Conservation (phyloP, 129 eudicot species). For the Chrysanthemum seticuspe region DNA sequence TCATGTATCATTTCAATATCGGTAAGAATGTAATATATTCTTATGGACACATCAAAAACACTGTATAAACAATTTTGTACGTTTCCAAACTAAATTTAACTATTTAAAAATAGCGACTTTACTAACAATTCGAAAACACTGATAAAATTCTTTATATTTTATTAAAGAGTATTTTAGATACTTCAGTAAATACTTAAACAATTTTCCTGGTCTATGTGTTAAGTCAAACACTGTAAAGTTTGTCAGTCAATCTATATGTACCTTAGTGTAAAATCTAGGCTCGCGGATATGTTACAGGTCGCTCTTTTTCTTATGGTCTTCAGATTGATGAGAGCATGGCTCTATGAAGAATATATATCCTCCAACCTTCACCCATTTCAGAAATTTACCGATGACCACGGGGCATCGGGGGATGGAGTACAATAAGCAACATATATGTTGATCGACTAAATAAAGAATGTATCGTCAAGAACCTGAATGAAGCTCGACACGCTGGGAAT, state of each 20-base stretch:
- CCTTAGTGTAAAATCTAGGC: slow-evolving; percentile 95
- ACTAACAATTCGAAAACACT: neutral
- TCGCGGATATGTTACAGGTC: slow-evolving; percentile 81
- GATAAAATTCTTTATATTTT: neutral
- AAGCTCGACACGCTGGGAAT: too few species aligned
- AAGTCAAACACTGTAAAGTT: neutral
- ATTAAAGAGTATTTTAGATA: neutral
- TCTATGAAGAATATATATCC: slow-evolving; percentile 88
- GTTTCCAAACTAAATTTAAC: neutral
- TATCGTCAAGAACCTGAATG: too few species aligned
- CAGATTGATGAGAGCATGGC: slow-evolving; percentile 92
- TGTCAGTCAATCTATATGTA: slow-evolving; percentile 16
- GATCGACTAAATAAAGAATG: too few species aligned
- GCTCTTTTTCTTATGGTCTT: slow-evolving; percentile 72
- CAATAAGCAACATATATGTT: too few species aligned
- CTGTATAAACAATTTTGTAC: neutral
- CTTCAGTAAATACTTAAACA: neutral
- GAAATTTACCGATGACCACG: slow-evolving; percentile 36
- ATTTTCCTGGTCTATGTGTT: neutral
- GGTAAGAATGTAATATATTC: too few species aligned
- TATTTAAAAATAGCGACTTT: neutral
- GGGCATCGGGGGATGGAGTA: too few species aligned
- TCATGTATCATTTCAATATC: too few species aligned
- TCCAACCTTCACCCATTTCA: slow-evolving; percentile 90
- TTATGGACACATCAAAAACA: neutral